phyloP scores from a whole-genome alignment of 495 filamentous ascomycete genomes.

The Aspergillus ellipticus region DNA sequence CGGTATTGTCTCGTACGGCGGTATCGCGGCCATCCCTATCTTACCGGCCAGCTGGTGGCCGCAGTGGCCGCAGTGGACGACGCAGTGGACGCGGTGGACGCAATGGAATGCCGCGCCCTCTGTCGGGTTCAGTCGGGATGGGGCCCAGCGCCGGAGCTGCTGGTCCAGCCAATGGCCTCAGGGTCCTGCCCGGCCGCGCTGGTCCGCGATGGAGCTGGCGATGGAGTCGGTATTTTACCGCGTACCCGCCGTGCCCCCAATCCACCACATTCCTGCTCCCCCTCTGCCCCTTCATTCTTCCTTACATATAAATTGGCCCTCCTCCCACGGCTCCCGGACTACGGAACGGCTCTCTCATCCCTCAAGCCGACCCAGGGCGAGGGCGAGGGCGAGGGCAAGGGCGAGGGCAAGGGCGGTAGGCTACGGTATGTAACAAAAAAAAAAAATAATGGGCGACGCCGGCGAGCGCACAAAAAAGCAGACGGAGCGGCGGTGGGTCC shows the following conservation, averaged over 20 bases:
- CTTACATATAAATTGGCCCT: constrained; percentile 4
- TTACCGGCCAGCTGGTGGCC: no score
- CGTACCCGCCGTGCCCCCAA: not conserved
- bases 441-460: not conserved
- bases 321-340: not conserved
- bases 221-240: not conserved
- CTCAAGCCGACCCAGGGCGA: no score
- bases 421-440: not conserved
- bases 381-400: no score
- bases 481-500: constrained; percentile 14
- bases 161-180: constrained; percentile 19
- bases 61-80: no score
- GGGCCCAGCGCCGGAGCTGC: constrained; percentile 14
- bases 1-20: constrained; percentile 1
- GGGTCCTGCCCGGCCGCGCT: constrained; percentile 3
- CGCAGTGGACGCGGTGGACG: no score
- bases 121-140: constrained; percentile 26
- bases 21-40: constrained; percentile 2
- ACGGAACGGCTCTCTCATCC: not conserved
- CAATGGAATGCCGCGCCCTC: constrained; percentile 7
- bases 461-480: constrained; percentile 10
- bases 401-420: no score
- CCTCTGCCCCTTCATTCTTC: constrained; percentile 2
- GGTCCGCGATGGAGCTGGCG: constrained; percentile 17
- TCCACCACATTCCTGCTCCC: not conserved